Percentiles rank a stretch among this genome's conserved stretches.
These are phyloP conservation scores for Auricularia sp. DNA, from an alignment of 768 basidiomycete genomes.

Conservation along the genomic window DNA sequence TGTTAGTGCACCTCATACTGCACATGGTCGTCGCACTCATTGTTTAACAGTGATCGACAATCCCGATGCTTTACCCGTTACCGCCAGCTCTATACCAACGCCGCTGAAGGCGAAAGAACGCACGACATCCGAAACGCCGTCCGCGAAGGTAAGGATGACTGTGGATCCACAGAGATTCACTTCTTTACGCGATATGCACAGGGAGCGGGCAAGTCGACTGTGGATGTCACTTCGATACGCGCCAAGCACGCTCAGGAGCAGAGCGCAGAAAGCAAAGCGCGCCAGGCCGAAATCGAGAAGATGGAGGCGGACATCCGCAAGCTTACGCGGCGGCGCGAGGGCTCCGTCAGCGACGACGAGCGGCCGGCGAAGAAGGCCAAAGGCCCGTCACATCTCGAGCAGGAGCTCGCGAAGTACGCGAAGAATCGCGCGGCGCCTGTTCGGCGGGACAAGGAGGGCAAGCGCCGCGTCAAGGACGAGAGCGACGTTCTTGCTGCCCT, in stretches of 20 bases:
- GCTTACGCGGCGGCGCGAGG: constrained; percentile 52
- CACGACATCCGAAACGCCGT: not conserved
- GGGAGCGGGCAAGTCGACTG: not conserved
- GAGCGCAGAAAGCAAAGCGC: constrained; percentile 49
- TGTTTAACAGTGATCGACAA: constrained; percentile 26
- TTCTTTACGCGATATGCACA: too few relatives aligned
- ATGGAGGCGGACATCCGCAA: constrained; percentile 86
- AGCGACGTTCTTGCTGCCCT: constrained; percentile 58
- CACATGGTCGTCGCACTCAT: too few relatives aligned
- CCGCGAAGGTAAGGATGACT: not conserved
- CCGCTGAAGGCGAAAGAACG: constrained; percentile 8
- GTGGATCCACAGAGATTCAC: too few relatives aligned
- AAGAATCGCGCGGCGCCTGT: constrained; percentile 44
- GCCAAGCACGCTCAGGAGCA: constrained; percentile 68
- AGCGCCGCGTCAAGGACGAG: constrained; percentile 54
- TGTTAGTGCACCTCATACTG: constrained; percentile 36
- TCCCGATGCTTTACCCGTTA: constrained; percentile 16
- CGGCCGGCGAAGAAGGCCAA: constrained; percentile 42
- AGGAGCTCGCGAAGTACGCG: constrained; percentile 75
- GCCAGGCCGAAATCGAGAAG: constrained; percentile 68
- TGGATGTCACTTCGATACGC: constrained; percentile 61
- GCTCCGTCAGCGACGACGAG: constrained; percentile 40
- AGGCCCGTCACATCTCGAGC: constrained; percentile 59
- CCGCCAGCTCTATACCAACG: constrained; percentile 11
- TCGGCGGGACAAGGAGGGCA: constrained; percentile 37